Percentiles rank a stretch among this genome's conserved stretches.
phyloP scores from a whole-genome alignment of 73 alveolate species.

The Paramecium primaurelia region DNA sequence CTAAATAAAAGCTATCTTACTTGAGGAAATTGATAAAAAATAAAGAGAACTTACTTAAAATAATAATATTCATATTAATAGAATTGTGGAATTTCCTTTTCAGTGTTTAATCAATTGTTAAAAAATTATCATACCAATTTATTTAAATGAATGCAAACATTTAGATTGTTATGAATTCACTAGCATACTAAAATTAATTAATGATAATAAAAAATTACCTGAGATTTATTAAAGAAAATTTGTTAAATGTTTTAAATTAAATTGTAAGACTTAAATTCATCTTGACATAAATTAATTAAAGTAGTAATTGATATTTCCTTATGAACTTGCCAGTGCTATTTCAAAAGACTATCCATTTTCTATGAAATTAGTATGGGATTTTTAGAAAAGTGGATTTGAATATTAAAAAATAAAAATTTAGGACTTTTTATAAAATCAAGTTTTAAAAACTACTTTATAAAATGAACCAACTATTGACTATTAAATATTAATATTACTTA shows the following conservation, averaged over 20 bases:
- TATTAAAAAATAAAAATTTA: not conserved
- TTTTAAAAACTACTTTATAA: not conserved
- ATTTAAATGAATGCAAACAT: not conserved
- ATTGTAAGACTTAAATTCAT: not conserved
- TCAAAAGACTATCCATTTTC: not conserved
- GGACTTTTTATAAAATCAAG: not conserved
- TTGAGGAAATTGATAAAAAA: not conserved
- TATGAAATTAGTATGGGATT: not conserved
- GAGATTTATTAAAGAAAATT: not conserved
- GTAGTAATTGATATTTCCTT: not conserved
- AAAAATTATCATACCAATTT: not conserved
- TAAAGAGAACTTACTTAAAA: not conserved
- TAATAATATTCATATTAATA: not conserved
- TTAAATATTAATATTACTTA: not conserved
- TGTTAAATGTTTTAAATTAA: not conserved
- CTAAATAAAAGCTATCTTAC: not conserved
- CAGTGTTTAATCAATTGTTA: not conserved
- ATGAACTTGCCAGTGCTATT: not conserved
- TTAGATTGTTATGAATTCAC: not conserved
- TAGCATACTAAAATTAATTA: not conserved
- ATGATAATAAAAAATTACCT: not conserved
- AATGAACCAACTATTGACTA: not conserved
- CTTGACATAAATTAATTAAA: not conserved
- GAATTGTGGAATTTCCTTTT: not conserved
- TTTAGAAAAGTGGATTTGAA: not conserved